A percentile compares a stretch with the other conserved stretches of the same genome.
Evolutionary conservation across 2,329 filamentous ascomycete genomes (phyloP).

Genomic region (Trichoderma aggressivum): DNA sequence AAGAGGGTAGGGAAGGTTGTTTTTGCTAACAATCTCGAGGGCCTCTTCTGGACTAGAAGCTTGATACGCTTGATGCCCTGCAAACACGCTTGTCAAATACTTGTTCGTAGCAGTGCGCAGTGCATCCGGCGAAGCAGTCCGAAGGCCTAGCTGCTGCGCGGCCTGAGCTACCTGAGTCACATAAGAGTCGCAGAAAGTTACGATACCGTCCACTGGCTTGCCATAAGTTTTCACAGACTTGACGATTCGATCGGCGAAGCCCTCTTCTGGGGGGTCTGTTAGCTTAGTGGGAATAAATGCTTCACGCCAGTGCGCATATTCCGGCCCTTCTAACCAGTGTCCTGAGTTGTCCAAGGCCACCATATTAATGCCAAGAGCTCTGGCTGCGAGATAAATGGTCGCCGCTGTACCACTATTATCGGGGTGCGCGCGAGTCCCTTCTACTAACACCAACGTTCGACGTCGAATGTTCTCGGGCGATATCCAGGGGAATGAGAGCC

Average conservation of each 20-base stretch:
- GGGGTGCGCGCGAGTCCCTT: not conserved
- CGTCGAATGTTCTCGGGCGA: not conserved
- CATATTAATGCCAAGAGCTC: not conserved
- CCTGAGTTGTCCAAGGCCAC: not conserved
- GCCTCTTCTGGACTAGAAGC: not conserved
- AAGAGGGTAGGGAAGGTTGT: slow-evolving; percentile 11
- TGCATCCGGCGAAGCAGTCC: slow-evolving; percentile 1
- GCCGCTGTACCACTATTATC: not conserved
- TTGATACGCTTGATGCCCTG: slow-evolving; percentile 6
- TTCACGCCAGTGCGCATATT: slow-evolving; percentile 17
- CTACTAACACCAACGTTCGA: not conserved
- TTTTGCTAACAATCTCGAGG: not conserved
- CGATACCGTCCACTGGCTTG: slow-evolving; percentile 16
- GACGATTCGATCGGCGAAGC: not conserved
- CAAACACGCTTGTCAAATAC: slow-evolving; percentile 15
- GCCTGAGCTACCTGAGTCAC: slow-evolving; percentile 1
- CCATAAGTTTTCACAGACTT: not conserved
- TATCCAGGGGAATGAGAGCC: not conserved
- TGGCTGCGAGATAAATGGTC: not conserved
- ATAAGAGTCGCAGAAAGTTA: slow-evolving; percentile 14
- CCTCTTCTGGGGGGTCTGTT: slow-evolving; percentile 8
- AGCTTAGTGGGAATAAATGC: slow-evolving; percentile 15
- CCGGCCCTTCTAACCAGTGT: slow-evolving; percentile 9
- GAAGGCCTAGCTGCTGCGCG: slow-evolving; percentile 8
- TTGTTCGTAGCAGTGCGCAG: slow-evolving; percentile 16